These are phyloP conservation scores for Phenoliferia sp. DNA, from an alignment of 1,284 basidiomycete species.

Conservation along the genomic window DNA sequence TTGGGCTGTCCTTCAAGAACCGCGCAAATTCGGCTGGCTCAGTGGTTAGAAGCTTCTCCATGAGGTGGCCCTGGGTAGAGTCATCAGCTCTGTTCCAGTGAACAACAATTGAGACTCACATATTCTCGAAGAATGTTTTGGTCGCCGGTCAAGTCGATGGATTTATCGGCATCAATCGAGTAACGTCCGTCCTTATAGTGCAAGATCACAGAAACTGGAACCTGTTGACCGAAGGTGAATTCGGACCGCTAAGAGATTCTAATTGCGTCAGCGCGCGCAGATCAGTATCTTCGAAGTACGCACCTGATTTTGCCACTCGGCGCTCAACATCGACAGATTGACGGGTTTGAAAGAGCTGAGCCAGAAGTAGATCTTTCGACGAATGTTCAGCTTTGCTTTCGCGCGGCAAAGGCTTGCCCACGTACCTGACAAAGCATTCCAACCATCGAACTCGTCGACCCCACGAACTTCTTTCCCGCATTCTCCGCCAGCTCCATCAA, in stretches of 20 bases:
- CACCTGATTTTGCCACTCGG: neutral
- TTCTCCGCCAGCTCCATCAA: conserved; percentile 59
- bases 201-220: conserved; percentile 69
- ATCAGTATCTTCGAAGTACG: neutral
- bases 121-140: conserved; percentile 54
- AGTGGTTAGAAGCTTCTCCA: conserved; percentile 84
- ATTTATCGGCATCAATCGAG: conserved; percentile 69
- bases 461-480: conserved; percentile 63
- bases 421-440: conserved; percentile 31
- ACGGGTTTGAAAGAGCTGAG: conserved; percentile 41
- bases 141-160: conserved; percentile 48
- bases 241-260: conserved; percentile 49
- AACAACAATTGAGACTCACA: conserved; percentile 4
- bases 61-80: conserved; percentile 63
- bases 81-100: conserved; percentile 20
- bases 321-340: conserved; percentile 38
- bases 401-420: neutral
- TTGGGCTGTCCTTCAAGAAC: conserved; percentile 52
- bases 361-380: conserved; percentile 68
- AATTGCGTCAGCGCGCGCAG: neutral
- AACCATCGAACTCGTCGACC: conserved; percentile 58
- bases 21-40: conserved; percentile 60
- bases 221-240: conserved; percentile 75
- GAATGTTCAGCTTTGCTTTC: neutral
- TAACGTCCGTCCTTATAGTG: conserved; percentile 61